Evolutionary conservation across 2,329 filamentous ascomycete genomes (phyloP).

Genomic region (Apiospora saccharicola): DNA sequence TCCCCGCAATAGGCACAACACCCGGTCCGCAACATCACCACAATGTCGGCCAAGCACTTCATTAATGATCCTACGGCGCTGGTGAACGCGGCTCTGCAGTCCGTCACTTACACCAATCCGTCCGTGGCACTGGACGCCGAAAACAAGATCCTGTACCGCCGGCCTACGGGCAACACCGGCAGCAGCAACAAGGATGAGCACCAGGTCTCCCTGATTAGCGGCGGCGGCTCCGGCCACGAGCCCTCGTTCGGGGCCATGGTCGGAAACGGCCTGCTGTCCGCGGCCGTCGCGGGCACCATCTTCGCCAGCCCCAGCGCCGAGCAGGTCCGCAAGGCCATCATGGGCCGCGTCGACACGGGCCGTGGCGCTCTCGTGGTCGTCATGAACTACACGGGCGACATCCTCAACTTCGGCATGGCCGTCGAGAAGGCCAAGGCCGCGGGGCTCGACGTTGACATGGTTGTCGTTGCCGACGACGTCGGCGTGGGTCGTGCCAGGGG

Average conservation of each 20-base stretch:
- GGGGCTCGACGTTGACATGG: conserved; percentile 82
- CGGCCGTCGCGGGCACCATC: conserved; percentile 85
- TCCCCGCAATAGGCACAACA: neutral
- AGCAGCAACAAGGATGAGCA: conserved; percentile 41
- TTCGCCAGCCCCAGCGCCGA: conserved; percentile 84
- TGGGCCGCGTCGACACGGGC: conserved; percentile 72
- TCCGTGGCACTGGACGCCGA: conserved; percentile 77
- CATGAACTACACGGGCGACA: conserved; percentile 93
- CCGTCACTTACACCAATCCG: conserved; percentile 84
- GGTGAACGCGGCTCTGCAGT: conserved; percentile 77
- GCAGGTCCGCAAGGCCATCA: conserved; percentile 81
- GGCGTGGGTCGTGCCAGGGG: conserved; percentile 82
- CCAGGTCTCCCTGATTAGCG: conserved; percentile 84
- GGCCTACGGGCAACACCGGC: conserved; percentile 52
- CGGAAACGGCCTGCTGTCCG: conserved; percentile 79
- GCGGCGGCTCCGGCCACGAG: conserved; percentile 90
- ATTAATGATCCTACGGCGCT: conserved; percentile 83
- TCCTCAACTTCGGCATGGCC: conserved; percentile 92
- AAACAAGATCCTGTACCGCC: conserved; percentile 86
- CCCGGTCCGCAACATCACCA: conserved; percentile 18
- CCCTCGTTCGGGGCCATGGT: conserved; percentile 89
- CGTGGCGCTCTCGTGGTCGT: conserved; percentile 87
- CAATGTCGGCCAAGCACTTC: conserved; percentile 79
- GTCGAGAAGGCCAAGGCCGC: conserved; percentile 89
- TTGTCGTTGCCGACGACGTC: conserved; percentile 91